These are phyloP conservation scores for Astrocystis sublimbata DNA, from an alignment of 495 filamentous ascomycete species.

Conservation along the genomic window DNA sequence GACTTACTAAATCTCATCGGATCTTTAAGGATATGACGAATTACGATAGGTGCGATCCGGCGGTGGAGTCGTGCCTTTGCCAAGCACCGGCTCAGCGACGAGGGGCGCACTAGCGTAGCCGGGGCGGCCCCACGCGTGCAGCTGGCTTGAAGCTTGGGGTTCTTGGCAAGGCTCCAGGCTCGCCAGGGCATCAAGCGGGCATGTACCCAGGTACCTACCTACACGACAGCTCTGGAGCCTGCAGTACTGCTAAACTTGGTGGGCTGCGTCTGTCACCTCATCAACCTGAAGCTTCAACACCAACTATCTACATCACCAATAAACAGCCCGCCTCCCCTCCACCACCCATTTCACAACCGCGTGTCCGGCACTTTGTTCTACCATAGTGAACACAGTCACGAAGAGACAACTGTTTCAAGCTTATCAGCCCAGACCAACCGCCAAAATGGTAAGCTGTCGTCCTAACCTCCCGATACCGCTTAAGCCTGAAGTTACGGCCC, in stretches of 20 bases:
- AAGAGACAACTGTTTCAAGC: slow-evolving; percentile 17
- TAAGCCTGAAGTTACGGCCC: neutral
- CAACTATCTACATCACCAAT: neutral
- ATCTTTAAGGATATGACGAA: slow-evolving; percentile 4
- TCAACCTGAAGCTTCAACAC: too few species aligned
- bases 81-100: neutral
- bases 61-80: too few species aligned
- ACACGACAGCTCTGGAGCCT: slow-evolving; percentile 47
- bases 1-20: slow-evolving; percentile 1
- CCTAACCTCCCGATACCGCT: neutral
- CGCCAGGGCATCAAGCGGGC: too few species aligned
- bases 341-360: neutral
- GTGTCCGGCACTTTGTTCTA: neutral
- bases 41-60: neutral
- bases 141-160: slow-evolving; percentile 13
- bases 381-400: neutral
- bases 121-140: slow-evolving; percentile 17
- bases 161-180: slow-evolving; percentile 39
- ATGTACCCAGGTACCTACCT: neutral
- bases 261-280: slow-evolving; percentile 5
- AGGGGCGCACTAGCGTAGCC: slow-evolving; percentile 9
- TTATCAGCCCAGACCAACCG: too few species aligned
- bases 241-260: neutral
- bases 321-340: neutral
- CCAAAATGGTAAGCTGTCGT: slow-evolving; percentile 49